These are phyloP conservation scores for Canariomyces notabilis DNA, from an alignment of 2,329 filamentous ascomycete species.

Conservation along the genomic window DNA sequence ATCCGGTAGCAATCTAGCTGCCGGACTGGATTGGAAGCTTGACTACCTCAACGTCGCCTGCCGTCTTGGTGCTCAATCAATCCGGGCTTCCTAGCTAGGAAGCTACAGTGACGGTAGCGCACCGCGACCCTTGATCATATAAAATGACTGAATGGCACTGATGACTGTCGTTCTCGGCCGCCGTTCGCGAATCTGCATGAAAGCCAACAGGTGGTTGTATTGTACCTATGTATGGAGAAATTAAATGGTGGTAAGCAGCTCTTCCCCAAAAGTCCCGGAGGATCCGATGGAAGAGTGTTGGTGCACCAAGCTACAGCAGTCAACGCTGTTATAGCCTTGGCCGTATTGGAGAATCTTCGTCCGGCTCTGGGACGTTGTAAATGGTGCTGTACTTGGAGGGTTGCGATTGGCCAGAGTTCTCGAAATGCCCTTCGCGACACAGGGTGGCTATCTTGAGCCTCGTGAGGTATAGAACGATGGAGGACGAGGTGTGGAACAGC, in stretches of 20 bases:
- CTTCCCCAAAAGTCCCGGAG: too few relatives aligned
- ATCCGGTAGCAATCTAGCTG: too few relatives aligned
- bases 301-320: too few relatives aligned
- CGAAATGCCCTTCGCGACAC: not conserved
- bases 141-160: too few relatives aligned
- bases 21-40: not conserved
- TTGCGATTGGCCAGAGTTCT: not conserved
- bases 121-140: not conserved
- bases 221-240: too few relatives aligned
- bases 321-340: not conserved
- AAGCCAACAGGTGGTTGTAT: too few relatives aligned
- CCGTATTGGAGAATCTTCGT: not conserved
- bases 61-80: constrained; percentile 15
- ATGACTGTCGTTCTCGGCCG: too few relatives aligned
- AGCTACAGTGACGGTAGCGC: constrained; percentile 17
- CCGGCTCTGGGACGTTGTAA: not conserved
- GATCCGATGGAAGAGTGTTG: too few relatives aligned
- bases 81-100: constrained; percentile 24
- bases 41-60: not conserved
- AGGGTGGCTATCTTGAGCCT: not conserved
- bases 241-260: too few relatives aligned
- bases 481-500: too few relatives aligned
- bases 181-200: too few relatives aligned
- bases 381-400: not conserved
- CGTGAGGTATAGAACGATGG: not conserved